Evolutionary conservation across 192 early-diverging fungal genomes (phyloP), one percentile per base, ranked within the genome.

Genomic region (Backusella australiensis): DNA sequence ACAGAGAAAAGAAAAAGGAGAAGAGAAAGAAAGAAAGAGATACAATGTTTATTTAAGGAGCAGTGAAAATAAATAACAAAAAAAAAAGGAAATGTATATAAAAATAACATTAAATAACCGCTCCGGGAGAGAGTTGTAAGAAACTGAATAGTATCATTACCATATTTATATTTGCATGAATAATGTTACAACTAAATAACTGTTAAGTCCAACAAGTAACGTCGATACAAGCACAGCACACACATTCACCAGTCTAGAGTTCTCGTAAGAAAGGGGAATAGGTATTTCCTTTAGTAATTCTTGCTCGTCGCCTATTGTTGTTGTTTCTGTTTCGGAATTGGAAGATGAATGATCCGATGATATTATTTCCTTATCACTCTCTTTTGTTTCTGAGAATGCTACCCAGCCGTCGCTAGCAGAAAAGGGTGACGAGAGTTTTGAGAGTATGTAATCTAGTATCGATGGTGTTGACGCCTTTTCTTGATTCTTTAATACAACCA

Each of bases 161-260:
- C 15, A 26, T 63, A 63, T 34, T 46, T 44, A 75, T 19, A 68
- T 74, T 41, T 69, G 46, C 49, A 75, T 74, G 29, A 87, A 75
- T 12, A 83, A 73, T 15, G 78, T 75, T 14, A 85, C 71, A 19
- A 89, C 68, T 3, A 89, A 66, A 39, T 85, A 89, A 71, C 78
- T 73, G 56, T 89, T 87, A 19, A 89, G 72, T 0, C 86, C 77
- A 19, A 89, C 44, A 6, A 89, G 72, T 44, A 89, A 34, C 14
- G 83, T 0, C 72, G 80, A 76, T 14, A 89, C 78, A 17, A 81
- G 17, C 4, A 32, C 49, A 29, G 88, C 76, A 21, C 80, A 76
- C 11, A 77, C 68, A 4, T 76, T 78, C 5, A 83, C 41, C 36
- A 78, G 46, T 46, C 71, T 72, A 15, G 76, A 12, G 49, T 89